phyloP scores from a whole-genome alignment of 192 early-diverging fungal genomes.

The Coemansia sp. region DNA sequence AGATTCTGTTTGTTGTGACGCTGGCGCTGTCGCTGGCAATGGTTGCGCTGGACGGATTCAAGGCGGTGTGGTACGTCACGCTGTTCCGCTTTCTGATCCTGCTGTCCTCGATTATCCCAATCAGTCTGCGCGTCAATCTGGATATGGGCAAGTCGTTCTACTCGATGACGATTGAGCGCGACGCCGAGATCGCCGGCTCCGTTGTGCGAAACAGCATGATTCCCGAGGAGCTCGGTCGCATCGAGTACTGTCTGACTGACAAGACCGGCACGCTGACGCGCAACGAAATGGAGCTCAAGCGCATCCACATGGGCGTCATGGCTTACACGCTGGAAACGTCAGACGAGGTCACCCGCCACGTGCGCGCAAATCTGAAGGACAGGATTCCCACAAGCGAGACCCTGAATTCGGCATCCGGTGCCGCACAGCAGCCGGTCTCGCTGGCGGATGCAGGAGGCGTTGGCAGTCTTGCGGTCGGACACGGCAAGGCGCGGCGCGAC shows the following conservation, averaged over 20 bases:
- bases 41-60: conserved; percentile 87
- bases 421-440: not conserved
- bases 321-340: conserved; percentile 87
- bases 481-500: conserved; percentile 71
- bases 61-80: conserved; percentile 89
- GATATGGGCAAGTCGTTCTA: conserved; percentile 98
- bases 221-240: conserved; percentile 92
- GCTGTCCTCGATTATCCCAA: conserved; percentile 94
- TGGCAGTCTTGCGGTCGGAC: conserved; percentile 14
- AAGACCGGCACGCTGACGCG: conserved; percentile 96
- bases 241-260: conserved; percentile 90
- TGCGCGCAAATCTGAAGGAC: conserved; percentile 54
- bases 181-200: conserved; percentile 78
- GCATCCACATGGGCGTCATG: conserved; percentile 95
- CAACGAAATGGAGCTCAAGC: conserved; percentile 97
- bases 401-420: not conserved
- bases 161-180: conserved; percentile 83
- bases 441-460: not conserved
- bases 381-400: not conserved
- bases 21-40: conserved; percentile 78
- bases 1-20: conserved; percentile 89
- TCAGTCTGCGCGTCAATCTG: conserved; percentile 91
- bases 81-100: conserved; percentile 92
- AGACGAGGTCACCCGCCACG: conserved; percentile 78
- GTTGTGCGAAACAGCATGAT: conserved; percentile 93